These are phyloP conservation scores for Paraphaeosphaeria sporulosa DNA, from an alignment of 2,329 filamentous ascomycete species.

Conservation along the genomic window DNA sequence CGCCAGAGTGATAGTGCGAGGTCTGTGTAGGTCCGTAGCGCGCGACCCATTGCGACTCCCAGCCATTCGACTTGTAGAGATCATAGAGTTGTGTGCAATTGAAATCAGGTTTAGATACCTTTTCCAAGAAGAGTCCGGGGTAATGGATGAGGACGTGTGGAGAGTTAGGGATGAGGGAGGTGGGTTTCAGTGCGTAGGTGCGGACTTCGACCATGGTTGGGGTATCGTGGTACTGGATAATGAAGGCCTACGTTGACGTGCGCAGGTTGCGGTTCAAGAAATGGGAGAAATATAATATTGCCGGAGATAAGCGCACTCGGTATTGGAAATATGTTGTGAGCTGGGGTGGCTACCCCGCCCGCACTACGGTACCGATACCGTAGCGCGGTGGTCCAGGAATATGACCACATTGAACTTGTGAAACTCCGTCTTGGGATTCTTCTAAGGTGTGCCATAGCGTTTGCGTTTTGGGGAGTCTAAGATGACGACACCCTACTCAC, in stretches of 20 bases:
- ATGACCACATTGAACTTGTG: not conserved
- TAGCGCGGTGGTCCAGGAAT: not conserved
- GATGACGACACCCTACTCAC: not conserved
- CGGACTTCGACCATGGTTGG: constrained; percentile 24
- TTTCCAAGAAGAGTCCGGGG: constrained; percentile 49
- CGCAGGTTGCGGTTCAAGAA: not conserved
- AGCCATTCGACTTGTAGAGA: constrained; percentile 58
- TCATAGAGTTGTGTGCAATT: constrained; percentile 50
- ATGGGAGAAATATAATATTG: not conserved
- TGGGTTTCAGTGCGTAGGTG: constrained; percentile 34
- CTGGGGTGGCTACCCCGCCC: constrained; percentile 3
- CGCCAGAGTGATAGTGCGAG: constrained; percentile 65
- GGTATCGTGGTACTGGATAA: not conserved
- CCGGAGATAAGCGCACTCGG: not conserved
- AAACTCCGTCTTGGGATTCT: not conserved
- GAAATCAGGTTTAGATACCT: constrained; percentile 29
- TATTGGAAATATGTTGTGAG: not conserved
- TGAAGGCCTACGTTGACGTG: not conserved
- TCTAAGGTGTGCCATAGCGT: not conserved
- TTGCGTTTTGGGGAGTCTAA: not conserved
- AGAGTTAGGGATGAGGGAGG: constrained; percentile 51
- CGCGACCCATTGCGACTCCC: constrained; percentile 64
- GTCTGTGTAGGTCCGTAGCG: constrained; percentile 63
- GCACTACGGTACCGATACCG: constrained; percentile 1
- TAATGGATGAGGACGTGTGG: constrained; percentile 62